phyloP scores from a whole-genome alignment of 2,329 filamentous ascomycete species.

The Trichophyton simii region DNA sequence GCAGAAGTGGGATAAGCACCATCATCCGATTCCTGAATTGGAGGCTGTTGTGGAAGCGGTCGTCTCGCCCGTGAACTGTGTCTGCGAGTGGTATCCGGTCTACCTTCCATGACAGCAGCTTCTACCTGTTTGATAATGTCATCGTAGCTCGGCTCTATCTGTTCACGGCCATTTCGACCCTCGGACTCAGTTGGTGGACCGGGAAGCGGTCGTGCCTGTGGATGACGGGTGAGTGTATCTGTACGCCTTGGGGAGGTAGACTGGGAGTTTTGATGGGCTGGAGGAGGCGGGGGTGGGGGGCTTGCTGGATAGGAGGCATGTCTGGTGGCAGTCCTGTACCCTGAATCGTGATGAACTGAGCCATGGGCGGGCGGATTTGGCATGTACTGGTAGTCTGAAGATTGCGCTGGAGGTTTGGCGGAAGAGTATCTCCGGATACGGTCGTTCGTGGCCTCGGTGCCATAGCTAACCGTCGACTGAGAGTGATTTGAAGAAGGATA shows the following conservation, averaged over 20 bases:
- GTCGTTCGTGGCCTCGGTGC: background rate
- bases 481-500: conserved; percentile 12
- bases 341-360: background rate
- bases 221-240: conserved; percentile 44
- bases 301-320: conserved; percentile 23
- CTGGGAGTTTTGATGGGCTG: conserved; percentile 39
- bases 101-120: conserved; percentile 35
- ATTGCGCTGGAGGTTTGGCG: background rate
- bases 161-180: conserved; percentile 20
- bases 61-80: conserved; percentile 20
- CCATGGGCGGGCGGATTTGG: background rate
- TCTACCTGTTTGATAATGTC: conserved; percentile 48
- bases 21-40: conserved; percentile 13
- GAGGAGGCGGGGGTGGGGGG: conserved; percentile 34
- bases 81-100: conserved; percentile 17
- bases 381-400: background rate
- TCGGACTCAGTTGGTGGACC: conserved; percentile 42
- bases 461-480: background rate
- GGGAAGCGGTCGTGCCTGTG: conserved; percentile 46
- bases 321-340: conserved; percentile 13
- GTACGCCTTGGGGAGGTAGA: conserved; percentile 40
- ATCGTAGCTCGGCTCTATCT: conserved; percentile 38
- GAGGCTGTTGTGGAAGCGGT: conserved; percentile 13
- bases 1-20: conserved; percentile 18
- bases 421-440: background rate